Conservation (phyloP, 768 basidiomycete genomes). For the Trametopsis cervina region DNA sequence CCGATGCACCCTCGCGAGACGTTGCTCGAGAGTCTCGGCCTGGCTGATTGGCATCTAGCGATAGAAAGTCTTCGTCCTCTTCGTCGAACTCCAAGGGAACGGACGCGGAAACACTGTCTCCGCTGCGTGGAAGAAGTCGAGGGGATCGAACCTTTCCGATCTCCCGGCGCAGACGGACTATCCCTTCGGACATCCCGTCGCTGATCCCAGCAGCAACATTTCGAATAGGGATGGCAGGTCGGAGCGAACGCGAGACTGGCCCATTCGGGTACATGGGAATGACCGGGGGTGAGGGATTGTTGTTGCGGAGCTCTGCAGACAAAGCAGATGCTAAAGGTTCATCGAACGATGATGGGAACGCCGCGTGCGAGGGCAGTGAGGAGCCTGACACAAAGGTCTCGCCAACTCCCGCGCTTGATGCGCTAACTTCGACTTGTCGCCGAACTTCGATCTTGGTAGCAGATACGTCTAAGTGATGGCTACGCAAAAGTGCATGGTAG, state of each 20-base stretch:
- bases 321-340: slow-evolving; percentile 76
- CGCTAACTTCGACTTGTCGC: slow-evolving; percentile 60
- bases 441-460: slow-evolving; percentile 64
- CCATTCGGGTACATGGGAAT: slow-evolving; percentile 86
- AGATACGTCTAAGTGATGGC: slow-evolving; percentile 51
- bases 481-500: slow-evolving; percentile 71
- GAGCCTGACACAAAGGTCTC: slow-evolving; percentile 52
- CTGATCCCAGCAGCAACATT: slow-evolving; percentile 42
- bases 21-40: slow-evolving; percentile 14
- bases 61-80: slow-evolving; percentile 55
- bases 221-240: slow-evolving; percentile 51
- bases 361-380: slow-evolving; percentile 35
- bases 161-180: slow-evolving; percentile 53
- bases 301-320: slow-evolving; percentile 49
- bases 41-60: slow-evolving; percentile 12
- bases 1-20: slow-evolving; percentile 23
- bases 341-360: slow-evolving; percentile 58
- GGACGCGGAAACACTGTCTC: slow-evolving; percentile 11
- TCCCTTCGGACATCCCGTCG: slow-evolving; percentile 52
- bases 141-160: slow-evolving; percentile 47
- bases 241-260: slow-evolving; percentile 31
- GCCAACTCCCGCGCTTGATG: slow-evolving; percentile 32
- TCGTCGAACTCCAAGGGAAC: slow-evolving; percentile 59
- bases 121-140: slow-evolving; percentile 22
- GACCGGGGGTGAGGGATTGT: slow-evolving; percentile 31